phyloP scores from a whole-genome alignment of 2,329 filamentous ascomycete species.

The Aspergillus sp. region DNA sequence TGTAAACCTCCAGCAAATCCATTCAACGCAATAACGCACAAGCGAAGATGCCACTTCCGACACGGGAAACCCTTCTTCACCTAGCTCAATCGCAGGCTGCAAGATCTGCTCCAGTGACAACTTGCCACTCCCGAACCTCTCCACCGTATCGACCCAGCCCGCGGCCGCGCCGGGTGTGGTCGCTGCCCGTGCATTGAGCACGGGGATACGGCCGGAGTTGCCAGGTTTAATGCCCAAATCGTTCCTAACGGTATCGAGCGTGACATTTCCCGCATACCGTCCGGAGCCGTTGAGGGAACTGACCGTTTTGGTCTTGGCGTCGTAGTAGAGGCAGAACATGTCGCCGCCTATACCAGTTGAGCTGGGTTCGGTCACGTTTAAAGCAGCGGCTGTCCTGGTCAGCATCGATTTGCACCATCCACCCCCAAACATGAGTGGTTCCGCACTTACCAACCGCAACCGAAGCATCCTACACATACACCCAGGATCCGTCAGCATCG shows the following conservation, averaged over 20 bases:
- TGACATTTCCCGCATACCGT: conserved; percentile 62
- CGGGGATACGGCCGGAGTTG: conserved; percentile 56
- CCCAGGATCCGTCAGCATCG: conserved; percentile 2
- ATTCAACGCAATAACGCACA: conserved; percentile 44
- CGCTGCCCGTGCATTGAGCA: conserved; percentile 67
- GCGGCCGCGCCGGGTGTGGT: conserved; percentile 86
- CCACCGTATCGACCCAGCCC: conserved; percentile 84
- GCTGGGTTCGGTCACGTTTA: conserved; percentile 88
- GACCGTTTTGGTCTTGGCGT: conserved; percentile 72
- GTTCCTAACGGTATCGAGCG: conserved; percentile 60
- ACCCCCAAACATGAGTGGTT: no score
- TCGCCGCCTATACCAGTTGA: conserved; percentile 95
- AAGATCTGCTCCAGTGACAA: conserved; percentile 69
- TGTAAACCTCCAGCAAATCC: not conserved
- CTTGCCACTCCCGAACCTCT: conserved; percentile 83
- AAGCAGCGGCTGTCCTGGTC: conserved; percentile 59
- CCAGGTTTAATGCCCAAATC: conserved; percentile 56
- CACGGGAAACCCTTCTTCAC: conserved; percentile 82
- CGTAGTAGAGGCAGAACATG: conserved; percentile 92
- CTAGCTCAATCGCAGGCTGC: conserved; percentile 72
- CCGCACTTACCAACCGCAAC: conserved; percentile 67
- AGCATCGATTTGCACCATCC: not conserved
- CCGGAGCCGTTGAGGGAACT: conserved; percentile 88
- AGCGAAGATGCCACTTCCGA: conserved; percentile 64
- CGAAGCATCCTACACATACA: conserved; percentile 66